phyloP scores from a whole-genome alignment of 805 yeast species.

The Pichia eremophila region DNA sequence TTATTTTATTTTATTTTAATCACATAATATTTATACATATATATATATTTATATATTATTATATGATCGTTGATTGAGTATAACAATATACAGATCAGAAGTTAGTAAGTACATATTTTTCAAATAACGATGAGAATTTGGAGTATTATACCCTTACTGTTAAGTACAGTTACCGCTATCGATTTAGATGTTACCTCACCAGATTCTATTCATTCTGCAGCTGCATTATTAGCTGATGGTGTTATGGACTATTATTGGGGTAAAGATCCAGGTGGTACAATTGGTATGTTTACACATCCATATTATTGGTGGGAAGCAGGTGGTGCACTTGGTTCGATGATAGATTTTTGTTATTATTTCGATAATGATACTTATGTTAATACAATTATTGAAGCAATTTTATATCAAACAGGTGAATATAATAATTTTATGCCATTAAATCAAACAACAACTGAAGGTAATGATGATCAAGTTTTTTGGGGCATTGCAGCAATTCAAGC shows the following conservation, averaged over 20 bases:
- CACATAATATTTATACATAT: too few relatives aligned
- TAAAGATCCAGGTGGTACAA: constrained; percentile 54
- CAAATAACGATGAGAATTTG: not conserved
- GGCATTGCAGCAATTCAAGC: constrained; percentile 89
- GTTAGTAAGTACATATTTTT: too few relatives aligned
- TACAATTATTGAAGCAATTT: constrained; percentile 49
- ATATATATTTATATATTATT: too few relatives aligned
- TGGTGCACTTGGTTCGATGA: constrained; percentile 82
- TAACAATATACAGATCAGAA: too few relatives aligned
- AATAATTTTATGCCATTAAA: constrained; percentile 78
- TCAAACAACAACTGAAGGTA: constrained; percentile 89
- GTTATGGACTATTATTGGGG: constrained; percentile 65
- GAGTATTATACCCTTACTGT: not conserved
- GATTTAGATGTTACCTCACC: constrained; percentile 30
- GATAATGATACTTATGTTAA: constrained; percentile 60
- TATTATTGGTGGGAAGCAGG: constrained; percentile 99
- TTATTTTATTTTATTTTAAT: too few relatives aligned
- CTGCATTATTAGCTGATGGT: constrained; percentile 47
- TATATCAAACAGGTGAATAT: constrained; percentile 65
- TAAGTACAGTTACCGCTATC: constrained; percentile 1
- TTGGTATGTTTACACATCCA: constrained; percentile 82
- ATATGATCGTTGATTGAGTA: too few relatives aligned
- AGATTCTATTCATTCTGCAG: constrained; percentile 41
- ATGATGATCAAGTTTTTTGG: constrained; percentile 98
- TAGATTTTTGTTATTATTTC: constrained; percentile 69